These are phyloP conservation scores for Aeminium ludgeri DNA, from an alignment of 495 filamentous ascomycete genomes.

Conservation along the genomic window DNA sequence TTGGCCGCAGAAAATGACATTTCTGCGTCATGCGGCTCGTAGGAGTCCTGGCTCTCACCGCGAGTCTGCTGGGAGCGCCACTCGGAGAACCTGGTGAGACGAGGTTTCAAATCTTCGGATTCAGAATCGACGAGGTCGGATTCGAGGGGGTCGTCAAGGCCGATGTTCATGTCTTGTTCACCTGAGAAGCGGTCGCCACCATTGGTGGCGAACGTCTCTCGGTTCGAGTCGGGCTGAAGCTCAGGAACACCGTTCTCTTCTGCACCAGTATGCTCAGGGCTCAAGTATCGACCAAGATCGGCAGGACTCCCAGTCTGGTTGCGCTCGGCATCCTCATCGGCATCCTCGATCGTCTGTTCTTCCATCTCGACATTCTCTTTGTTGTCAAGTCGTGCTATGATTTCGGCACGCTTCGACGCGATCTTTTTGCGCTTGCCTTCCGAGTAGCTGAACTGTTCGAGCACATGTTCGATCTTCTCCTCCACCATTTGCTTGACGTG, in stretches of 20 bases:
- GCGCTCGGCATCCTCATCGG: no score
- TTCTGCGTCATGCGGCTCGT: not conserved
- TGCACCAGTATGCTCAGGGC: no score
- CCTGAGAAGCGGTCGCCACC: slow-evolving; percentile 11
- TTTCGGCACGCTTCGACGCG: slow-evolving; percentile 6
- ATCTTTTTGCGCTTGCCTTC: slow-evolving; percentile 10
- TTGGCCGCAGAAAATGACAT: not conserved
- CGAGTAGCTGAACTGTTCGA: slow-evolving; percentile 31
- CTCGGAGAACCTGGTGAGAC: slow-evolving; percentile 1
- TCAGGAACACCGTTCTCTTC: no score
- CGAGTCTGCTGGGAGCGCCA: slow-evolving; percentile 7
- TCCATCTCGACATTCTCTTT: no score
- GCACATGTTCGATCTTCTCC: slow-evolving; percentile 49
- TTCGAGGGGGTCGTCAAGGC: not conserved
- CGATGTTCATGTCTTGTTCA: slow-evolving; percentile 1
- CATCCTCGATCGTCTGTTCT: no score
- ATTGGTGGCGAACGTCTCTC: not conserved
- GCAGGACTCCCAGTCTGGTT: no score
- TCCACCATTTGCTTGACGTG: slow-evolving; percentile 71
- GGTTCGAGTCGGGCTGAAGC: not conserved
- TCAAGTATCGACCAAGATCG: no score
- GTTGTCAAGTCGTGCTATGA: not conserved
- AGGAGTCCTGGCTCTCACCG: slow-evolving; percentile 4
- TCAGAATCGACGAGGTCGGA: slow-evolving; percentile 1
- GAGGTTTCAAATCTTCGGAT: not conserved